Evolutionary conservation across 2,329 filamentous ascomycete species (phyloP).

Genomic region (Pochonia chlamydosporia): DNA sequence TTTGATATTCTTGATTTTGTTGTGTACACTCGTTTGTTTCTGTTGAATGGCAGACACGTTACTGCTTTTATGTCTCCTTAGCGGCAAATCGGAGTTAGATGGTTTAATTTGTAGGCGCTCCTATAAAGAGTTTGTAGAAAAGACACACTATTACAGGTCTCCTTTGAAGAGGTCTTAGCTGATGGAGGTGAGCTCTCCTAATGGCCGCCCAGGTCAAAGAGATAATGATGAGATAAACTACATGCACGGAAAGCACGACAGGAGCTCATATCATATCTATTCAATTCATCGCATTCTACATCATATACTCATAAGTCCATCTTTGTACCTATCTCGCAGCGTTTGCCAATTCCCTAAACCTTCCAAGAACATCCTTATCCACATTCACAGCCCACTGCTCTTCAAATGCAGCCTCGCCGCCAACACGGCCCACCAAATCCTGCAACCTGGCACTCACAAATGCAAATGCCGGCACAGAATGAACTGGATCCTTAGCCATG

Average conservation of each 20-base stretch:
- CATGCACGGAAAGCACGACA: neutral
- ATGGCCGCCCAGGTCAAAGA: too few species aligned
- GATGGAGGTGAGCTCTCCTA: too few species aligned
- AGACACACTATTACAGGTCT: too few species aligned
- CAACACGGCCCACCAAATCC: slow-evolving; percentile 50
- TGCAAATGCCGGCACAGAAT: slow-evolving; percentile 55
- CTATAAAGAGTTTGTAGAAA: too few species aligned
- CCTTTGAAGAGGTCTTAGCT: too few species aligned
- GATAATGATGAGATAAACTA: too few species aligned
- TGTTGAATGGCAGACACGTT: too few species aligned
- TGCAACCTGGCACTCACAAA: slow-evolving; percentile 61
- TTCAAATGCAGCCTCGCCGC: slow-evolving; percentile 62
- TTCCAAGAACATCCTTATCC: slow-evolving; percentile 62
- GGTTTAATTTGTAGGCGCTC: too few species aligned
- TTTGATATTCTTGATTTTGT: too few species aligned
- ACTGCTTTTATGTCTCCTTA: too few species aligned
- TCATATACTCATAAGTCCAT: neutral
- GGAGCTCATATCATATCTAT: slow-evolving; percentile 8
- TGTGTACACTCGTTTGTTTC: too few species aligned
- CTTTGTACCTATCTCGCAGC: slow-evolving; percentile 1
- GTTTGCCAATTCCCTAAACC: slow-evolving; percentile 41
- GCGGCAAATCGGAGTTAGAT: too few species aligned
- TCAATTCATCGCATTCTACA: slow-evolving; percentile 10
- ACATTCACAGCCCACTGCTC: slow-evolving; percentile 68
- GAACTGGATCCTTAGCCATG: slow-evolving; percentile 57